A percentile compares a stretch with the other conserved stretches of the same genome.
Evolutionary conservation across 2,329 filamentous ascomycete species (phyloP).

Genomic region (Sporothrix pallida): DNA sequence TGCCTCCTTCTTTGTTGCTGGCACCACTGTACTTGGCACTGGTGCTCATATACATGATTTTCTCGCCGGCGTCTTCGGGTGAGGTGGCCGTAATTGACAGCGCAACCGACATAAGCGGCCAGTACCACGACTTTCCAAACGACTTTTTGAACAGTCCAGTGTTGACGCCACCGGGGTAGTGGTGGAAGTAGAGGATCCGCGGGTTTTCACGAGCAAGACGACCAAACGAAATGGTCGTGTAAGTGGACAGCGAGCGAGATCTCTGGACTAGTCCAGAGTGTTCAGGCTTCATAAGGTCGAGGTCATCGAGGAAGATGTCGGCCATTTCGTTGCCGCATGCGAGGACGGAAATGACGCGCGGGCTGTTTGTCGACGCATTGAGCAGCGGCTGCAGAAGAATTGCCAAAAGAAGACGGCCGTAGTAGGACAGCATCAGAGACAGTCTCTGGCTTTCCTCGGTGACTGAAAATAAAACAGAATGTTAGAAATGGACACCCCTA

Average conservation of each 20-base stretch:
- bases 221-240: constrained; percentile 22
- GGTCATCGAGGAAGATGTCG: constrained; percentile 23
- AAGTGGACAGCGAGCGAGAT: constrained; percentile 12
- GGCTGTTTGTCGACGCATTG: constrained; percentile 23
- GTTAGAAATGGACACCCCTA: neutral
- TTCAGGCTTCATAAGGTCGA: constrained; percentile 22
- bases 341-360: constrained; percentile 24
- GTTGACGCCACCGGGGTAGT: constrained; percentile 30
- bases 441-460: neutral
- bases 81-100: constrained; percentile 5
- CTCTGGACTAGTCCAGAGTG: neutral
- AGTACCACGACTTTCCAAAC: constrained; percentile 21
- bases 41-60: constrained; percentile 26
- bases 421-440: constrained; percentile 24
- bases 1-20: neutral
- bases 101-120: constrained; percentile 10
- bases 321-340: constrained; percentile 24
- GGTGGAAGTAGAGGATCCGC: constrained; percentile 22
- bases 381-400: constrained; percentile 23
- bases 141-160: constrained; percentile 25
- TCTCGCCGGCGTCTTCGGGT: constrained; percentile 23
- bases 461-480: neutral
- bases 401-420: constrained; percentile 3
- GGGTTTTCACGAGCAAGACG: constrained; percentile 19
- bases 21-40: constrained; percentile 23